A percentile compares a stretch with the other conserved stretches of the same genome.
These are phyloP conservation scores for Moesziomyces antarcticus DNA, from an alignment of 1,284 basidiomycete species.

Conservation along the genomic window DNA sequence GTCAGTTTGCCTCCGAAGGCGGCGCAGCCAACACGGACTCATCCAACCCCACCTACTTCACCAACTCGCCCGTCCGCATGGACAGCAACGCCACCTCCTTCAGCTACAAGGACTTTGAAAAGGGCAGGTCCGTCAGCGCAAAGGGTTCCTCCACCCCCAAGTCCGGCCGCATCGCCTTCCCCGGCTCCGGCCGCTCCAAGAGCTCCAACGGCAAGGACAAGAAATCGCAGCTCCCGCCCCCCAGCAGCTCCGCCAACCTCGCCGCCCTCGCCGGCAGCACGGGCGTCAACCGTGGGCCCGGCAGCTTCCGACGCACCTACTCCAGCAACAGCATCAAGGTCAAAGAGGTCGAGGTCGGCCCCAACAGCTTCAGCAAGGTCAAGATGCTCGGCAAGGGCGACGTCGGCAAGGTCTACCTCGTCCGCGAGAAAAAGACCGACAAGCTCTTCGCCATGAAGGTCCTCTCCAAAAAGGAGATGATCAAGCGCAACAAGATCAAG, in stretches of 20 bases:
- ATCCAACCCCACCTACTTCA: conserved; percentile 46
- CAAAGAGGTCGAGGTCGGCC: conserved; percentile 69
- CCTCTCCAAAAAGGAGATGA: conserved; percentile 67
- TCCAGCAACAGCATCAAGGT: conserved; percentile 98
- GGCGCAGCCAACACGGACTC: conserved; percentile 23
- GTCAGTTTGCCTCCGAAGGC: conserved; percentile 21
- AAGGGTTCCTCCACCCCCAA: conserved; percentile 53
- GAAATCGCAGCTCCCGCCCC: conserved; percentile 79
- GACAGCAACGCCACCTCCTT: conserved; percentile 62
- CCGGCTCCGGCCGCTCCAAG: conserved; percentile 53
- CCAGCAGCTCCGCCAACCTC: conserved; percentile 74
- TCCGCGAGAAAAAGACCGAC: conserved; percentile 61
- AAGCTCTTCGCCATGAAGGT: conserved; percentile 67
- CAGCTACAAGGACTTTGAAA: conserved; percentile 64
- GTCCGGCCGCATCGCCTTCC: conserved; percentile 53
- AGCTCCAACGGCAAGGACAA: conserved; percentile 68
- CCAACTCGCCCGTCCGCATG: conserved; percentile 62
- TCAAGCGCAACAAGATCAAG: conserved; percentile 68
- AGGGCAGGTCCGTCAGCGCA: conserved; percentile 37
- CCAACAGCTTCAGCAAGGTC: conserved; percentile 64
- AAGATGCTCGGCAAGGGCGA: conserved; percentile 68
- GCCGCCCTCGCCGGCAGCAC: conserved; percentile 55
- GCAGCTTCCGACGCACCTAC: conserved; percentile 87
- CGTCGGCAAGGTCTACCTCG: conserved; percentile 66
- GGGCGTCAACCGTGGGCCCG: conserved; percentile 70